Conservation (phyloP, 176 grass and related monocot species). For the Coix lacrymajobi region DNA sequence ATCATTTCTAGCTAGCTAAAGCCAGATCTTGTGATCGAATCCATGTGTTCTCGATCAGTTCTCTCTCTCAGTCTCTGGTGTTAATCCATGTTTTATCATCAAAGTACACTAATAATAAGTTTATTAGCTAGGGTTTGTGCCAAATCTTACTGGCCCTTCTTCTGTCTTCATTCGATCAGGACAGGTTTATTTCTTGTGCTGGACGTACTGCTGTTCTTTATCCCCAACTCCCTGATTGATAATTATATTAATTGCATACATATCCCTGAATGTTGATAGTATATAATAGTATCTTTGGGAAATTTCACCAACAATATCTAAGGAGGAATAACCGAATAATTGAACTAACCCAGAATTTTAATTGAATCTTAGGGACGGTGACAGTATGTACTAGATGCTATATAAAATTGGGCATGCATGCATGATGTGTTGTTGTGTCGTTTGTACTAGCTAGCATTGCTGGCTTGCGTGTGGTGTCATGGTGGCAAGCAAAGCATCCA, state of each 20-base stretch:
- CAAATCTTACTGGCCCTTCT: background rate
- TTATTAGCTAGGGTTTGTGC: conserved; percentile 39
- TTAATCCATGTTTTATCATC: background rate
- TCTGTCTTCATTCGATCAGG: background rate
- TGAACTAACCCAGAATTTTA: background rate
- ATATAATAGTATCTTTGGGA: background rate
- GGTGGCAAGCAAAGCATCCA: conserved; percentile 28
- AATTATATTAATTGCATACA: too few relatives aligned
- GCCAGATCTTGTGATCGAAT: background rate
- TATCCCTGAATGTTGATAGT: background rate
- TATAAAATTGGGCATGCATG: conserved; percentile 9
- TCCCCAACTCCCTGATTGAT: background rate
- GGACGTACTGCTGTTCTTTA: background rate
- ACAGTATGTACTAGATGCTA: background rate
- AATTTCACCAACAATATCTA: background rate
- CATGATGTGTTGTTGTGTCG: conserved; percentile 21
- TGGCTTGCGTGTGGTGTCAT: conserved; percentile 28
- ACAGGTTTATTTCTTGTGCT: background rate
- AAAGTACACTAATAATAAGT: conserved; percentile 45
- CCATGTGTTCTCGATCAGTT: background rate
- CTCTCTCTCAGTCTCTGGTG: background rate
- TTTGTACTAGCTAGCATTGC: background rate
- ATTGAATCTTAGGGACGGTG: background rate
- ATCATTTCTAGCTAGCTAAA: conserved; percentile 17
- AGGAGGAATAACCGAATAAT: background rate